phyloP scores from a whole-genome alignment of 2,329 filamentous ascomycete species.

The Claviceps maximensis region DNA sequence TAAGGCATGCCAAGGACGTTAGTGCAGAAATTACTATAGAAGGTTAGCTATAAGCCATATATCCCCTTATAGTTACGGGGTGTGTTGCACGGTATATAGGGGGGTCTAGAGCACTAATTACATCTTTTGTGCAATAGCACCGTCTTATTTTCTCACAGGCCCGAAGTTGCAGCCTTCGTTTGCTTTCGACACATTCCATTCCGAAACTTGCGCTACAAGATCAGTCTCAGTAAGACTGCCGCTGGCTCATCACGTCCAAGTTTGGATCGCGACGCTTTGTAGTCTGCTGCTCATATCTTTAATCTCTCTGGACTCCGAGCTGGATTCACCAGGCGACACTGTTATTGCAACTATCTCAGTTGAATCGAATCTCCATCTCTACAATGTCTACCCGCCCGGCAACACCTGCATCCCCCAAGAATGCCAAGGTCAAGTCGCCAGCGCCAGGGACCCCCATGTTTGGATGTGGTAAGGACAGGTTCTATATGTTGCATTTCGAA shows the following conservation, averaged over 20 bases:
- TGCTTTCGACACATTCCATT: not conserved
- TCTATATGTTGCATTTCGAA: not conserved
- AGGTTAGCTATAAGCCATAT: no score
- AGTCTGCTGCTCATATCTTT: not conserved
- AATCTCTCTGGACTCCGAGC: not conserved
- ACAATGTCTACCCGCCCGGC: slow-evolving; percentile 32
- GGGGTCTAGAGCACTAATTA: no score
- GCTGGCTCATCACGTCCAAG: not conserved
- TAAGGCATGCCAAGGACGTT: no score
- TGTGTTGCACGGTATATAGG: no score
- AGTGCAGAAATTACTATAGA: no score
- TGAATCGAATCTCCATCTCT: slow-evolving; percentile 3
- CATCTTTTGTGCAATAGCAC: no score
- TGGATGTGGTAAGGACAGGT: slow-evolving; percentile 42
- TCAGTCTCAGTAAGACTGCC: not conserved
- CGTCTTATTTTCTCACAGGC: not conserved
- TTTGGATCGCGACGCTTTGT: not conserved
- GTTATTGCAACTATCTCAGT: not conserved
- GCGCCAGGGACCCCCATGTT: slow-evolving; percentile 46
- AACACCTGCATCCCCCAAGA: slow-evolving; percentile 42
- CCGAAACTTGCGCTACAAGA: not conserved
- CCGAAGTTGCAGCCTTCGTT: not conserved
- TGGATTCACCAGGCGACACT: not conserved
- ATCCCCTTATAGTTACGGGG: no score
- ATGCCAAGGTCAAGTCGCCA: slow-evolving; percentile 46